Conservation (phyloP, 2,329 filamentous ascomycete genomes). For the Colletotrichum trifolii region DNA sequence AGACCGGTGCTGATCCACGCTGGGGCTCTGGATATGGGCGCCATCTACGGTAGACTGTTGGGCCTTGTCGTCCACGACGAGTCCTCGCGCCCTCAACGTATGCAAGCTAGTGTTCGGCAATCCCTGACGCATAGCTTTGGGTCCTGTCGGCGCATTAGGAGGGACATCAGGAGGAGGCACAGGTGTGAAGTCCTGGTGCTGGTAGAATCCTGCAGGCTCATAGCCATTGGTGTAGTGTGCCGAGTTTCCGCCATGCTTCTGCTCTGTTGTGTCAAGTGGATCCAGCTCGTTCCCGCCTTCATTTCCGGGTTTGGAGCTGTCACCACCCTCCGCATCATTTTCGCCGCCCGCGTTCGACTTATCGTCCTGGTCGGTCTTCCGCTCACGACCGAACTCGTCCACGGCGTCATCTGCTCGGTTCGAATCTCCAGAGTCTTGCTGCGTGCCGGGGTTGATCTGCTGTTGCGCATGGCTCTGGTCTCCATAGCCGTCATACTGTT, state of each 20-base stretch:
- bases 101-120: constrained; percentile 83
- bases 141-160: constrained; percentile 86
- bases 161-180: constrained; percentile 57
- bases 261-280: constrained; percentile 40
- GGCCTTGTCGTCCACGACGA: constrained; percentile 55
- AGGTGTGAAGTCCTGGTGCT: constrained; percentile 44
- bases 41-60: constrained; percentile 41
- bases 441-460: constrained; percentile 33
- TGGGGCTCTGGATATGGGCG: constrained; percentile 45
- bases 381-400: constrained; percentile 54
- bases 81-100: constrained; percentile 67
- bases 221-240: constrained; percentile 45
- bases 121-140: constrained; percentile 93
- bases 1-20: constrained; percentile 51
- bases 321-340: constrained; percentile 17
- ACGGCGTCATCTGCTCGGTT: constrained; percentile 42
- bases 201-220: constrained; percentile 30
- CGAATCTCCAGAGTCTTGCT: constrained; percentile 39
- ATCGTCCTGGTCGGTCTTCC: constrained; percentile 34
- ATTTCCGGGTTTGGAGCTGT: constrained; percentile 27
- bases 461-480: constrained; percentile 46
- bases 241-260: constrained; percentile 41
- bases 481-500: constrained; percentile 54
- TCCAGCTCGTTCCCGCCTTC: constrained; percentile 40
- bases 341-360: constrained; percentile 25